phyloP scores from a whole-genome alignment of 176 grass and related monocot genomes.

The Saccharum officinarum region DNA sequence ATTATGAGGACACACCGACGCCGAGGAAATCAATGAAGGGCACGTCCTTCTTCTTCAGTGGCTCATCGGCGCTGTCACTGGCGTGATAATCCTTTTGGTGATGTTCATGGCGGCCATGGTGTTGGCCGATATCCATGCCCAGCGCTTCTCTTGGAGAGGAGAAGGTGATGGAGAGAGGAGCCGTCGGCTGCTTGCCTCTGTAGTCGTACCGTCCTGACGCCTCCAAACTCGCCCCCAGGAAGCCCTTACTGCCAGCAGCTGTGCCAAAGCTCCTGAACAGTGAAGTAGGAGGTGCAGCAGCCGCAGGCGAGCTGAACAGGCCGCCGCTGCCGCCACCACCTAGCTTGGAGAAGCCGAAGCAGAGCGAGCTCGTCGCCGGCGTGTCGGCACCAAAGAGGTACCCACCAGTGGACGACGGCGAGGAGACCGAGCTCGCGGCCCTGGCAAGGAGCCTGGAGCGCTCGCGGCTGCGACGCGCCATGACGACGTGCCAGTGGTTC shows the following conservation, averaged over 20 bases:
- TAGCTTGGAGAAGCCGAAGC: constrained; percentile 47
- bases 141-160: constrained; percentile 23
- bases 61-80: neutral
- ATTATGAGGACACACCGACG: constrained; percentile 44
- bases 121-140: constrained; percentile 20
- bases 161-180: constrained; percentile 31
- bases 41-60: constrained; percentile 8
- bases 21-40: constrained; percentile 67
- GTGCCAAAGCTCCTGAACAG: constrained; percentile 31
- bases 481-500: constrained; percentile 93
- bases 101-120: constrained; percentile 4
- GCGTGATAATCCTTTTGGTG: constrained; percentile 7
- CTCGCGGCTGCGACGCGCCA: constrained; percentile 70
- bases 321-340: neutral
- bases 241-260: neutral
- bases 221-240: neutral
- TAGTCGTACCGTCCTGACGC: constrained; percentile 22
- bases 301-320: constrained; percentile 11
- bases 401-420: neutral
- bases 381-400: neutral
- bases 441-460: constrained; percentile 37
- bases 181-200: neutral
- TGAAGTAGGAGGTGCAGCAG: neutral
- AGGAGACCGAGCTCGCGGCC: neutral
- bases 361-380: constrained; percentile 5